Evolutionary conservation across 1,284 basidiomycete genomes (phyloP).

Genomic region (Cryptococcus maquisensis): DNA sequence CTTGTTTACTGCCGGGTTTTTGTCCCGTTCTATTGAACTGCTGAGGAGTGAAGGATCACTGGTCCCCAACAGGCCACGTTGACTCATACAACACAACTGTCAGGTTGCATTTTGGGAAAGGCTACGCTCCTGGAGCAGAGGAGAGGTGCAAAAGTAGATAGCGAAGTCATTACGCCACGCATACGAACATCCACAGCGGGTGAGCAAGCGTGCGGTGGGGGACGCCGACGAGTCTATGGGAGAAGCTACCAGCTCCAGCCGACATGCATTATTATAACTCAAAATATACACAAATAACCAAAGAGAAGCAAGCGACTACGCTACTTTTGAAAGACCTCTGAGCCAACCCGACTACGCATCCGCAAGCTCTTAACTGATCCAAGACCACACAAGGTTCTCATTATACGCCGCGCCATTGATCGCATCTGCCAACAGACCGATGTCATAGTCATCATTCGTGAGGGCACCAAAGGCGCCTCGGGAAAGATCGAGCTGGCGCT

Average conservation of each 20-base stretch:
- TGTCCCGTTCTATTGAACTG: too few relatives aligned
- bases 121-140: too few relatives aligned
- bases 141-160: too few relatives aligned
- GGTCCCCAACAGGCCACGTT: too few relatives aligned
- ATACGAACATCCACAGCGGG: too few relatives aligned
- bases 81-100: too few relatives aligned
- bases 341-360: background rate
- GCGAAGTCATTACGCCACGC: too few relatives aligned
- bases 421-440: slow-evolving; percentile 26
- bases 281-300: background rate
- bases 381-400: slow-evolving; percentile 30
- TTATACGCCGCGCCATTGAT: slow-evolving; percentile 30
- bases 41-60: too few relatives aligned
- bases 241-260: background rate
- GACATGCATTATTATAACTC: background rate
- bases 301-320: background rate
- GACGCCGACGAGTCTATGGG: background rate
- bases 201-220: too few relatives aligned
- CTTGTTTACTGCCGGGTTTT: too few relatives aligned
- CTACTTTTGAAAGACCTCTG: background rate
- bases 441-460: slow-evolving; percentile 29
- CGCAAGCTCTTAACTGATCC: slow-evolving; percentile 6
- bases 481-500: slow-evolving; percentile 51
- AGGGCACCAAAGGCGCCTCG: slow-evolving; percentile 49
- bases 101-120: too few relatives aligned